Evolutionary conservation across 2,329 filamentous ascomycete species (phyloP), one percentile per base, ranked within the genome.

Genomic region (Neofusicoccum ribis): DNA sequence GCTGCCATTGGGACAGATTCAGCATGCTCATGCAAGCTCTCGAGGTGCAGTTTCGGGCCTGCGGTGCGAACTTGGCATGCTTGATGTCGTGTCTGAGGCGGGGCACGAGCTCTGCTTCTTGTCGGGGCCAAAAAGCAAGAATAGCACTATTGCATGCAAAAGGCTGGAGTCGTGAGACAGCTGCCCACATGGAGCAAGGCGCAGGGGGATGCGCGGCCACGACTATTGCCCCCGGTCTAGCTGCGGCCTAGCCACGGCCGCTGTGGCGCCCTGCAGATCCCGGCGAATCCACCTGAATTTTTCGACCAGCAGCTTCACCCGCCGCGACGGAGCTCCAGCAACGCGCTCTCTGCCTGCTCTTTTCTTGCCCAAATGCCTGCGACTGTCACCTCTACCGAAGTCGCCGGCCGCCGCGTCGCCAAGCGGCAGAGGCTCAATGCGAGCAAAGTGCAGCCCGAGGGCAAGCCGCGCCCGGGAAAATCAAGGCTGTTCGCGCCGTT

Each of bases 401-500:
- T 85, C 58, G 83, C 63, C 47, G 71, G 71, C 68, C 74, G 73
- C 51, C 91, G 88, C 63, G 79, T 90, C 70, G 84, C 84, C 66
- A 97, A 97, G 83, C 88, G 93, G 69, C 91, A 92, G 78, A 93
- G 90, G 80, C 80, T 88, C 43, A 67, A 69, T 64, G 71, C 69
- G 15, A 62, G 60, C 17, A 49, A 37, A 36, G 68, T 67, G 5
- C 70, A 70, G 54, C 59, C 74, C 75, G 67, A 77, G 72, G 67
- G 66, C 67, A 69, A 64, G 66, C 59, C 36, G 46, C 60, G 52
- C 37, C 59, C 41, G 61, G 66, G 78, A 69, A 67, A 80, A 81
- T 96, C 93, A 11, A 87, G 88, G 74, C 92, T 98, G 70, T 98
- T 99, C 82, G 91, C 93, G 72, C 94, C 95, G 1, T 98, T 94